Conservation (phyloP, 1,284 basidiomycete species). For the Rhodotorula sp. region DNA sequence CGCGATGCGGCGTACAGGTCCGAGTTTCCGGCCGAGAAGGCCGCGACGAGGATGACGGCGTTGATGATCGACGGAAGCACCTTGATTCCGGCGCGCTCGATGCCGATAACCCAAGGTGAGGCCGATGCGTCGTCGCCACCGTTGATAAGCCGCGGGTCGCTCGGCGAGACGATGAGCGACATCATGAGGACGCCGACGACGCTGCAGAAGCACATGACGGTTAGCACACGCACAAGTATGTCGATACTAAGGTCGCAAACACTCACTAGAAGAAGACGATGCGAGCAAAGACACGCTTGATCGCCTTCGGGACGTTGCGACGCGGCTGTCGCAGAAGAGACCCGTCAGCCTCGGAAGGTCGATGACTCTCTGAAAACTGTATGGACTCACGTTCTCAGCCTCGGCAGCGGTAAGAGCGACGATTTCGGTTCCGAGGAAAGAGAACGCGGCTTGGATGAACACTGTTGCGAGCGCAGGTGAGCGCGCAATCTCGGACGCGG, state of each 20-base stretch:
- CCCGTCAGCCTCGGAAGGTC: neutral
- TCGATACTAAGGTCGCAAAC: too few species aligned
- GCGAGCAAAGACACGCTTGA: constrained; percentile 66
- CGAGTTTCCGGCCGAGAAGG: constrained; percentile 76
- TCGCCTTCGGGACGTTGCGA: constrained; percentile 74
- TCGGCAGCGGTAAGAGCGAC: constrained; percentile 65
- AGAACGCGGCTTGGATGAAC: constrained; percentile 48
- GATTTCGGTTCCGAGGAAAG: constrained; percentile 72
- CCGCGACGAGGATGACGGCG: constrained; percentile 64
- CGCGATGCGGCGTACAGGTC: constrained; percentile 77
- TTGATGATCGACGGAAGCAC: constrained; percentile 67
- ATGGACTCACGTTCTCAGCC: constrained; percentile 42
- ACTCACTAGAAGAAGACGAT: constrained; percentile 47
- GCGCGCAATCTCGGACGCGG: too few species aligned
- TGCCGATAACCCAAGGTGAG: constrained; percentile 78
- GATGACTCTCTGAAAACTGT: neutral
- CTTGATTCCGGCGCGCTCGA: constrained; percentile 70
- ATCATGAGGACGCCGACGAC: constrained; percentile 58
- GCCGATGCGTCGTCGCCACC: constrained; percentile 55
- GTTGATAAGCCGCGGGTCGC: constrained; percentile 62
- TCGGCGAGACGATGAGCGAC: constrained; percentile 67
- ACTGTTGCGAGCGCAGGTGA: neutral
- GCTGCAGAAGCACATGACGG: neutral
- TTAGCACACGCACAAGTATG: neutral
- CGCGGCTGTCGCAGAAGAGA: constrained; percentile 41